These are phyloP conservation scores for Trichoderma sp. DNA, from an alignment of 2,329 filamentous ascomycete genomes.

Conservation along the genomic window DNA sequence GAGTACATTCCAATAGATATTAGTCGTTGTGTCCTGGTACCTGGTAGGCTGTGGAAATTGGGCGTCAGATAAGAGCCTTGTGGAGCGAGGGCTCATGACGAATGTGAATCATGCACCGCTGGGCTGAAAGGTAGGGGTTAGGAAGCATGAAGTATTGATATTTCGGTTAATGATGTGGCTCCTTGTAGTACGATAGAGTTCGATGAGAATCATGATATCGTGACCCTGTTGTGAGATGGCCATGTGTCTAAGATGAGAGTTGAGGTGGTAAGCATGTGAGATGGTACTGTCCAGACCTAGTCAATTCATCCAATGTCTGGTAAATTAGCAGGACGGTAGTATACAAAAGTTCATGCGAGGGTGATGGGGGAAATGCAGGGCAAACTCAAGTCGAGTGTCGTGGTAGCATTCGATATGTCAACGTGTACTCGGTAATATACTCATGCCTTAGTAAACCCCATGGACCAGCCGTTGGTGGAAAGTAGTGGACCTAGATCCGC, in stretches of 20 bases:
- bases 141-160: not conserved
- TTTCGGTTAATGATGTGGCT: not conserved
- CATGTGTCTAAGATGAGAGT: not conserved
- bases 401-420: not conserved
- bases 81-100: not conserved
- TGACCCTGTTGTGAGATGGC: not conserved
- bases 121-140: not conserved
- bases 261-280: not conserved
- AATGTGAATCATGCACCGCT: not conserved
- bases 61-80: not conserved
- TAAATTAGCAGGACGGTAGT: not conserved
- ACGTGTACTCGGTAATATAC: not conserved
- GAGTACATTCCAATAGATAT: not conserved
- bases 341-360: not conserved
- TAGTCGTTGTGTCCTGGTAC: not conserved
- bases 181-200: not conserved
- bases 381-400: not conserved
- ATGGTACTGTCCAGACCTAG: not conserved
- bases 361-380: not conserved
- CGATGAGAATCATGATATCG: not conserved
- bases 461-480: not conserved
- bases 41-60: not conserved
- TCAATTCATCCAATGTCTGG: not conserved
- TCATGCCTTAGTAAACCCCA: not conserved
- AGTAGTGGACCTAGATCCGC: conserved; percentile 3